Evolutionary conservation across 1,284 basidiomycete genomes (phyloP).

Genomic region (Pholiota adiposa): DNA sequence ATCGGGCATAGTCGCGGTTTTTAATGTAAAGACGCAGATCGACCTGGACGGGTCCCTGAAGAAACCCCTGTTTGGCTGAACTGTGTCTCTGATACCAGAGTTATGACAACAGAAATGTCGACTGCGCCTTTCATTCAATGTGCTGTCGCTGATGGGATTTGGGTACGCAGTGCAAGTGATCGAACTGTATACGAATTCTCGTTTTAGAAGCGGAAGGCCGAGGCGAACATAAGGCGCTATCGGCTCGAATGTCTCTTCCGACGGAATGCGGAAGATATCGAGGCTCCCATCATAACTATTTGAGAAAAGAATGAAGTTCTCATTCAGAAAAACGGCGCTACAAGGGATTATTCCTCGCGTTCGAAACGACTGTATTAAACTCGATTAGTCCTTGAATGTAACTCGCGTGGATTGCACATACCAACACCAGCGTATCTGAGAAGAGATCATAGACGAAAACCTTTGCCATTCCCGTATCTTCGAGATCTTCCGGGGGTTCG

Average conservation of each 20-base stretch:
- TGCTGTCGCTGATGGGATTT: neutral
- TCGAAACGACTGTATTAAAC: no score
- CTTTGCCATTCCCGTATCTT: no score
- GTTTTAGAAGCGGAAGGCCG: neutral
- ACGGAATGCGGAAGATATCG: neutral
- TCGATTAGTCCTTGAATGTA: no score
- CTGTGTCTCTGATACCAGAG: neutral
- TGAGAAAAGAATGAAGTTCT: neutral
- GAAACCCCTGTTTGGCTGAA: neutral
- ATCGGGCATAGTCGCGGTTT: no score
- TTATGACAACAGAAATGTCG: no score
- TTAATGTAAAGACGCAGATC: neutral
- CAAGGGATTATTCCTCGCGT: no score
- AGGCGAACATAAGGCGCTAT: neutral
- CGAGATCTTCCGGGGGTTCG: neutral
- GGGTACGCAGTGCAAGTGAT: neutral
- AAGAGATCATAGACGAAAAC: neutral
- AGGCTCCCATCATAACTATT: neutral
- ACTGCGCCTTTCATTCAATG: no score
- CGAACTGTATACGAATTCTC: neutral
- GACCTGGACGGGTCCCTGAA: neutral
- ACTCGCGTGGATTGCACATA: no score
- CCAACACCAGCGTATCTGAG: neutral
- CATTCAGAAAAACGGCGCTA: neutral
- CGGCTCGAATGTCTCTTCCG: neutral